phyloP scores from a whole-genome alignment of 306 rosid species.

The Acacia crassicarpa region DNA sequence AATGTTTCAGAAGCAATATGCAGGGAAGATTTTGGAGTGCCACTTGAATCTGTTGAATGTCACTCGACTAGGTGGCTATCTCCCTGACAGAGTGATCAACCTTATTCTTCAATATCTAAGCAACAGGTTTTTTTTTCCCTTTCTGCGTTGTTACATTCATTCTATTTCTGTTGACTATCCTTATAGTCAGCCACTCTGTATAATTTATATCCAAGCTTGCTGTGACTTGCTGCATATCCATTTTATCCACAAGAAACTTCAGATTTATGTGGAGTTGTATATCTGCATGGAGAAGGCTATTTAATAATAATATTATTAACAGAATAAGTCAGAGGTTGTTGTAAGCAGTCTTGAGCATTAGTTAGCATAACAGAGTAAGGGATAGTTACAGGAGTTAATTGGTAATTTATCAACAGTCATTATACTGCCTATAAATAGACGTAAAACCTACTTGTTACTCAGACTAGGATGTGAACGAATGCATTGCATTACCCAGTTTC shows the following conservation, averaged over 20 bases:
- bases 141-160: not conserved
- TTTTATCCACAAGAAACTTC: not conserved
- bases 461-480: too few species aligned
- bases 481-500: too few species aligned
- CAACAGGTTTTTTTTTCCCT: not conserved
- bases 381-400: too few species aligned
- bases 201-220: not conserved
- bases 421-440: too few species aligned
- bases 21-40: conserved; percentile 8
- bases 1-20: conserved; percentile 9
- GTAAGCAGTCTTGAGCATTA: too few species aligned
- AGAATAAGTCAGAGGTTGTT: too few species aligned
- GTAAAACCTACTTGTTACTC: too few species aligned
- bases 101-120: not conserved
- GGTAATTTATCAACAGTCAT: too few species aligned
- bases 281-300: not conserved
- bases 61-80: not conserved
- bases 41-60: not conserved
- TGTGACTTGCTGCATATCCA: not conserved
- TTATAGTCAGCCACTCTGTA: not conserved
- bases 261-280: not conserved
- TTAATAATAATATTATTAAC: too few species aligned
- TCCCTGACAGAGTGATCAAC: not conserved
- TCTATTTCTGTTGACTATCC: not conserved
- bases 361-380: too few species aligned